Evolutionary conservation across 2,329 filamentous ascomycete species (phyloP).

Genomic region (Pseudocercospora macadamiae): DNA sequence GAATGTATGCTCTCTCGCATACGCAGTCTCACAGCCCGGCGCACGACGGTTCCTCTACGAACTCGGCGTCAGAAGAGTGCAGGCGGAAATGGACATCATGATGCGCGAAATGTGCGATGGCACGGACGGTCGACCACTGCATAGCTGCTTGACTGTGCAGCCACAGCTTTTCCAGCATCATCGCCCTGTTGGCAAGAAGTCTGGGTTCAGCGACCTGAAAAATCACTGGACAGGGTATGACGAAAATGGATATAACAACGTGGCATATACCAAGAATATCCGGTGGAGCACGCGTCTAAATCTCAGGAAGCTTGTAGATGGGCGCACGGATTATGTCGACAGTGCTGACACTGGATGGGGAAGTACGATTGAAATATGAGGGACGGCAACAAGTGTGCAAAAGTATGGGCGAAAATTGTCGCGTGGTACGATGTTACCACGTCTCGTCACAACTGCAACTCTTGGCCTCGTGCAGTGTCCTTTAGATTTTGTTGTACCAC

Average conservation of each 20-base stretch:
- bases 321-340: slow-evolving; percentile 33
- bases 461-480: no score
- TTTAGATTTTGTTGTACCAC: no score
- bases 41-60: slow-evolving; percentile 48
- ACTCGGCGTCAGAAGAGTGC: slow-evolving; percentile 46
- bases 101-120: slow-evolving; percentile 33
- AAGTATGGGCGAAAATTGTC: no score
- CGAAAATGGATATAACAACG: slow-evolving; percentile 34
- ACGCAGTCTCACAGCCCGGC: slow-evolving; percentile 49
- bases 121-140: slow-evolving; percentile 30
- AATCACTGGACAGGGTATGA: slow-evolving; percentile 43
- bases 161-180: slow-evolving; percentile 52
- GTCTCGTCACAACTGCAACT: no score
- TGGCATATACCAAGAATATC: slow-evolving; percentile 40
- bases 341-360: no score
- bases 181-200: slow-evolving; percentile 42
- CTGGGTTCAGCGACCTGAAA: slow-evolving; percentile 43
- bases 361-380: no score
- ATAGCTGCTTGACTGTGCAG: slow-evolving; percentile 45
- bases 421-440: no score
- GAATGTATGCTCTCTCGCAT: slow-evolving; percentile 47
- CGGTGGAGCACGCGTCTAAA: slow-evolving; percentile 47
- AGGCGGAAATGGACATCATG: slow-evolving; percentile 40
- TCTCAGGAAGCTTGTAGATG: slow-evolving; percentile 41
- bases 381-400: no score